A percentile compares a stretch with the other conserved stretches of the same genome.
Evolutionary conservation across 768 basidiomycete genomes (phyloP).

Genomic region (Naganishia kalamii): DNA sequence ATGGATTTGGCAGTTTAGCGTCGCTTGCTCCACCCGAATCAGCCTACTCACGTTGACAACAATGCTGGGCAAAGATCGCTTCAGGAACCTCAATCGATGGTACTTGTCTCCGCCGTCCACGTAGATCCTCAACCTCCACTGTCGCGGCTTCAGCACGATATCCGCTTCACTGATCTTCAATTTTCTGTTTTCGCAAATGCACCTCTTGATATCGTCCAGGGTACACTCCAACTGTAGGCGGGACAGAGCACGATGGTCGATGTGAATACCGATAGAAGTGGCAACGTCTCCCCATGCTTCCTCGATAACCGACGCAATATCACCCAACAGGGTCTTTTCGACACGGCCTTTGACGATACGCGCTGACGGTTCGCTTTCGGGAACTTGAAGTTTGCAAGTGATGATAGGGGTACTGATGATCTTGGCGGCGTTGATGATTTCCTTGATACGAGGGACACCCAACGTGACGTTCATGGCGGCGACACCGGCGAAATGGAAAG

Average conservation of each 20-base stretch:
- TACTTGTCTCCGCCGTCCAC: conserved; percentile 48
- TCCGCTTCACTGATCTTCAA: conserved; percentile 81
- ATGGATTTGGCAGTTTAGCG: neutral
- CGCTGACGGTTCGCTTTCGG: conserved; percentile 79
- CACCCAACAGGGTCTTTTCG: conserved; percentile 89
- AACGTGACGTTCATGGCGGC: conserved; percentile 99
- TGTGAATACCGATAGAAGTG: conserved; percentile 85
- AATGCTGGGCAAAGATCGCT: conserved; percentile 72
- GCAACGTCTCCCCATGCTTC: conserved; percentile 93
- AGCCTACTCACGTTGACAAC: conserved; percentile 69
- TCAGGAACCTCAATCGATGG: conserved; percentile 66
- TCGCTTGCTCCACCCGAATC: neutral
- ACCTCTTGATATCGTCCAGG: conserved; percentile 86
- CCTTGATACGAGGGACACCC: conserved; percentile 99
- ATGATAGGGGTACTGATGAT: conserved; percentile 96
- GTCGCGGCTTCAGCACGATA: conserved; percentile 42
- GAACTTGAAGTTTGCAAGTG: conserved; percentile 82
- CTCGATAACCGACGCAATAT: conserved; percentile 85
- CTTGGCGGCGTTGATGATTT: conserved; percentile 99
- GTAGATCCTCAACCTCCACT: conserved; percentile 48
- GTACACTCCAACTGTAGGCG: conserved; percentile 73
- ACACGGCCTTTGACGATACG: conserved; percentile 93
- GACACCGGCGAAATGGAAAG: conserved; percentile 99
- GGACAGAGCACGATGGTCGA: conserved; percentile 73
- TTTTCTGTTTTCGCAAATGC: conserved; percentile 76